These are phyloP conservation scores for Nakaseomyces nivariensis DNA, from an alignment of 1,139 yeast genomes.

Conservation along the genomic window DNA sequence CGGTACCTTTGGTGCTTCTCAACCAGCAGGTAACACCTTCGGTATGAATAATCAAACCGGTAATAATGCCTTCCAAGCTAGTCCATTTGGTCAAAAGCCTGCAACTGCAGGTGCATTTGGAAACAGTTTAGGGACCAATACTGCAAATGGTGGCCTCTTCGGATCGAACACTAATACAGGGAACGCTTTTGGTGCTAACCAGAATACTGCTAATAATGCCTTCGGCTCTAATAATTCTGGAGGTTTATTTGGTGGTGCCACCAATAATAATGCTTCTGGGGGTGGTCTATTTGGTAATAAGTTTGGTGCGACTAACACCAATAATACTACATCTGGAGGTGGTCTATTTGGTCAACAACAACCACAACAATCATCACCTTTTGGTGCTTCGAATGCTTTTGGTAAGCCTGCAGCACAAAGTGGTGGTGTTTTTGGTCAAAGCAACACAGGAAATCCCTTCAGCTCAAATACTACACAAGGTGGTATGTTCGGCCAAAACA, in stretches of 20 bases:
- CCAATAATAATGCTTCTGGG: constrained; percentile 12
- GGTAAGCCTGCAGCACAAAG: constrained; percentile 10
- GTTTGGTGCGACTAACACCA: constrained; percentile 10
- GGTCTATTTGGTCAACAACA: constrained; percentile 33
- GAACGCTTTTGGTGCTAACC: constrained; percentile 14
- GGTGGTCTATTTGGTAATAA: constrained; percentile 22
- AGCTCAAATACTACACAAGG: constrained; percentile 13
- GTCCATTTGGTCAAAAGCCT: constrained; percentile 26
- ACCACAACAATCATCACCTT: constrained; percentile 8
- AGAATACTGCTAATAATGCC: constrained; percentile 6
- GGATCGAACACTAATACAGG: constrained; percentile 21
- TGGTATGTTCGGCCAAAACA: constrained; percentile 21
- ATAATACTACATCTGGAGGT: constrained; percentile 20
- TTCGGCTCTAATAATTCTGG: constrained; percentile 14
- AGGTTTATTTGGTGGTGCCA: constrained; percentile 24
- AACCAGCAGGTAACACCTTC: constrained; percentile 8
- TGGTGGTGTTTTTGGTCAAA: constrained; percentile 16
- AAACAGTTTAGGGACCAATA: constrained; percentile 26
- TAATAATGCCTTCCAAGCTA: constrained; percentile 8
- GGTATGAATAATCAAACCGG: constrained; percentile 10
- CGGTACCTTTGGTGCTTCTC: constrained; percentile 26
- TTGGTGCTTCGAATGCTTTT: constrained; percentile 6
- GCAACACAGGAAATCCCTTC: neutral
- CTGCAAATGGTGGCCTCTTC: constrained; percentile 27
- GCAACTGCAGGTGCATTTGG: constrained; percentile 7